Base-by-base conservation (phyloP, 2,329 filamentous ascomycete genomes). In the Fusarium siculi region DNA sequence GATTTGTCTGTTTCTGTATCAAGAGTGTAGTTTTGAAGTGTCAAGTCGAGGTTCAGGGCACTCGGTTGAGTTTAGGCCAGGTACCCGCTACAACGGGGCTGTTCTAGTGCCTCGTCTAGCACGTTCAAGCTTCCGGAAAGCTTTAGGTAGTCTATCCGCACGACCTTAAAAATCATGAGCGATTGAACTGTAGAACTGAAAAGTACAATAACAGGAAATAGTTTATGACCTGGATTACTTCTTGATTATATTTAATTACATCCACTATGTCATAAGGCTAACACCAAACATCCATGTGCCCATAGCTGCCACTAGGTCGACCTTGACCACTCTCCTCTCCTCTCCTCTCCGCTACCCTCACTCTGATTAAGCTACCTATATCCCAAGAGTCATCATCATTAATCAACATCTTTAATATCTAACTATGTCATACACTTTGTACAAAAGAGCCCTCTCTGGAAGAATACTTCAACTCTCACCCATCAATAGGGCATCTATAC, bases 401-500 rank as follows among this genome's bases (percentile, higher is more conserved):
- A 76, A 72, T 73, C 69, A 57, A 54, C 72, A 37, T 70, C 72
- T 70, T 69, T 59, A 39, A 57, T 72, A 66, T 78, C 69, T 77
- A 58, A 47, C 55, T 50, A 75, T 74, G 59, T 61, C 67, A 74
- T 76, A 74, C 69, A 72, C 46, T 71, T 70, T 73, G 67, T 77
- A 77, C 71, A 77, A 68, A 74, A 69, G 56, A 66, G 40, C 47
- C 47, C 30, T 40, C 55, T 57, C 56, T 60, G 49, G 32, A 36
- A 52, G 54, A 56, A 42, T 50, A 39, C 23, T 46, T 57, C 37
- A 43, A 59, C 25, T 23, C 46, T 79, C 80, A 89, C 60, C 87
- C 87, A 77, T 90, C 88, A 77, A 90, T 86, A 15, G 88, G 88
- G 78, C 88, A 90, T 74, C 82, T 84, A 78, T 88, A 89, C 77